Conservation (phyloP, 305 asterid genomes). For the Fraxinus sp. region DNA sequence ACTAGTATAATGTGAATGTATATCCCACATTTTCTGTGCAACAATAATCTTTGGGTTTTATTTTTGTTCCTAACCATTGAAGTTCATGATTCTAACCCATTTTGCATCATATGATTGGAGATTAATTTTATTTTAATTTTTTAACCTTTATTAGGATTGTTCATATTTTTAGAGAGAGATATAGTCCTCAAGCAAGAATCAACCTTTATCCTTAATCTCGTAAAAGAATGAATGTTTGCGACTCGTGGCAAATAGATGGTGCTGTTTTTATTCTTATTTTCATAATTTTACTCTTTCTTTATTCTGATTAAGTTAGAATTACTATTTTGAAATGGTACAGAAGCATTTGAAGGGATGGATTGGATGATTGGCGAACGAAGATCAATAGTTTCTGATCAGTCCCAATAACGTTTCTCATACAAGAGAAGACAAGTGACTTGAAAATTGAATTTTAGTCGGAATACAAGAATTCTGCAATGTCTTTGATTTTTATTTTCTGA, state of each 20-base stretch:
- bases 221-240: not conserved
- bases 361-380: constrained; percentile 25
- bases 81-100: not conserved
- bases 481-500: not conserved
- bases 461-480: not conserved
- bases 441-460: not conserved
- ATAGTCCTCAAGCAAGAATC: not conserved
- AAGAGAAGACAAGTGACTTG: not conserved
- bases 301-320: not conserved
- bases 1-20: not conserved
- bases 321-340: constrained; percentile 31
- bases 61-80: not conserved
- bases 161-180: not conserved
- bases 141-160: not conserved
- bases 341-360: constrained; percentile 34
- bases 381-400: not conserved
- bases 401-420: not conserved
- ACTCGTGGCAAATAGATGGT: not conserved
- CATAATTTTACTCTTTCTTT: not conserved
- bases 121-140: not conserved
- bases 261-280: not conserved
- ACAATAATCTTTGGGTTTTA: not conserved
- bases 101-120: not conserved
- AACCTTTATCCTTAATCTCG: not conserved
- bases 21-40: not conserved